phyloP scores from a whole-genome alignment of 768 basidiomycete genomes.

The Exsudoporus frostii region DNA sequence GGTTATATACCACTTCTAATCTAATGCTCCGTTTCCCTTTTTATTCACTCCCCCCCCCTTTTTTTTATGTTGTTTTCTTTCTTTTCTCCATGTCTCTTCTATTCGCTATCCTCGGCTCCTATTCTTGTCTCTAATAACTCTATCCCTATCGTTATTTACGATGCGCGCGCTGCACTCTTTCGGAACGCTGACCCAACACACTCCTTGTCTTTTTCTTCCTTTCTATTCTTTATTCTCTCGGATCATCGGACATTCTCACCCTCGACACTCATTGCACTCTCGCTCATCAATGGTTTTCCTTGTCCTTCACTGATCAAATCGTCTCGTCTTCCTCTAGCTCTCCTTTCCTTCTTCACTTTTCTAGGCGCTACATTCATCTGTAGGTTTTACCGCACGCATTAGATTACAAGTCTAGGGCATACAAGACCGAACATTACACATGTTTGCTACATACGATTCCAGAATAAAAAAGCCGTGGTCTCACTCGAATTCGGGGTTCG shows the following conservation, averaged over 20 bases:
- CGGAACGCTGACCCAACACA: conserved; percentile 5
- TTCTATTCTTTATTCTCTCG: neutral
- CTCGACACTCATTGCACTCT: conserved; percentile 10
- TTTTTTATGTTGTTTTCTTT: neutral
- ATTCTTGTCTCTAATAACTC: neutral
- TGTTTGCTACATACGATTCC: conserved; percentile 9
- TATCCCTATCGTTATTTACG: conserved; percentile 6
- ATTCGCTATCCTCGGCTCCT: neutral
- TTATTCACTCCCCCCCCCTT: too few species aligned
- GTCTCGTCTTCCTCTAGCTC: neutral
- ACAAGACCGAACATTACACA: conserved; percentile 1
- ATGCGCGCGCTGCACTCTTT: neutral
- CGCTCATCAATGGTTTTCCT: neutral
- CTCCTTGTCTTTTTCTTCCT: conserved; percentile 1
- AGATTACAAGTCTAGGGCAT: conserved; percentile 6
- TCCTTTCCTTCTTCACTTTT: neutral
- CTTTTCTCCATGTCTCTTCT: neutral
- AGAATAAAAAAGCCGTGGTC: neutral
- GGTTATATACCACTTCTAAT: conserved; percentile 23
- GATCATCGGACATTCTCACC: neutral
- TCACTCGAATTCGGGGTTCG: neutral
- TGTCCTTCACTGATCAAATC: neutral
- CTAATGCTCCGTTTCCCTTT: neutral
- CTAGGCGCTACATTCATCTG: neutral
- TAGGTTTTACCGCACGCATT: conserved; percentile 12